Evolutionary conservation across 805 yeast genomes (phyloP), one percentile per base, ranked within the genome.

Genomic region (Candida takata): DNA sequence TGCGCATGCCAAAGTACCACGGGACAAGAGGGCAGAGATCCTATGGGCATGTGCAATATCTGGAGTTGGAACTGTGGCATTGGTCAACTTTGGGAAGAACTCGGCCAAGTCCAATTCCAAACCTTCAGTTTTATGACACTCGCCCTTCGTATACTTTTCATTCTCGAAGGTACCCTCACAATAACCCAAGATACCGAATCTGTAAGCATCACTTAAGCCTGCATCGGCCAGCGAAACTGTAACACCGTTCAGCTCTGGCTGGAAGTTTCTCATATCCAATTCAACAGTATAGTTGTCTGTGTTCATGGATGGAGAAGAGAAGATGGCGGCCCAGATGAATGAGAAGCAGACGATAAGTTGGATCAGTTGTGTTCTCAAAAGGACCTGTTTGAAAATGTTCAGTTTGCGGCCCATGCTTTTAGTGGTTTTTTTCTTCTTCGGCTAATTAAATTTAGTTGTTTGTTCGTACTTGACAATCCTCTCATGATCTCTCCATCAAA

Each of bases 311-410:
- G 33, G 33, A 11, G 33, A 11, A 14, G 33, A 30, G 33, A 30
- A 30, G 27, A 30, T 30, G 19, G 27, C 27, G 9, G 33, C 33
- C 27, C 26, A 30, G 21, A 30, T 21, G 13, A 30, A 30, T 8
- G 33, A 14, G 18, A 30, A 30, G 6, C 24, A 30, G 20, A 23
- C 13, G 15, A 30, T 30, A 12, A 15, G 14, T 24, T 30, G 24
- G 8, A 30, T 8, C 14, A 23, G 8, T 11, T 30, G 33, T 8
- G 16, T 14, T 23, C 33, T 30, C 10, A 16, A 14, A 16, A 30
- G 16, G 13, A 30, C 12, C 4, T 23, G 21, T 15, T 16, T 21
- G n/a, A 23, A 21, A 11, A 28, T 9, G n/a, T 12, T 10, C 7
- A 12, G 8, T 8, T 9, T 24, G 8, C 3, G 8, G 6, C 27